These are phyloP conservation scores for Aspergillus fijiensis DNA, from an alignment of 2,329 filamentous ascomycete genomes.

Conservation along the genomic window DNA sequence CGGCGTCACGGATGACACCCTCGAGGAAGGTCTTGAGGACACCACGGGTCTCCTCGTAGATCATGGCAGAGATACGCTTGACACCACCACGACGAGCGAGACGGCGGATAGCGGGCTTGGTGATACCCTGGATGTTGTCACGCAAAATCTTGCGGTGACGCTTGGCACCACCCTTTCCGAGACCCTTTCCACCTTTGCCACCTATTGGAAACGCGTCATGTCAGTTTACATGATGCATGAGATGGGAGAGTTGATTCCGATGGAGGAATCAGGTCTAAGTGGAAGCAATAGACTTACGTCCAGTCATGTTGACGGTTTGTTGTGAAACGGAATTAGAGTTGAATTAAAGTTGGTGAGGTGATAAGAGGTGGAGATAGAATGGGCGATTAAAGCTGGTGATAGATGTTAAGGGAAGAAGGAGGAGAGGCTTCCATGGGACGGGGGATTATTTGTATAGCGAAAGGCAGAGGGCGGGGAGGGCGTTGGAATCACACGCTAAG, in stretches of 20 bases:
- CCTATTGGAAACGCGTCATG: slow-evolving; percentile 60
- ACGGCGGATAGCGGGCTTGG: slow-evolving; percentile 97
- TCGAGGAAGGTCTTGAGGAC: slow-evolving; percentile 83
- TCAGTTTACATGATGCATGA: slow-evolving; percentile 7
- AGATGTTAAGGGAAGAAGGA: slow-evolving; percentile 24
- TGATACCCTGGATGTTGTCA: slow-evolving; percentile 99
- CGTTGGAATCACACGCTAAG: slow-evolving; percentile 40
- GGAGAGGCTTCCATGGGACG: slow-evolving; percentile 27
- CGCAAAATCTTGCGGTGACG: slow-evolving; percentile 98
- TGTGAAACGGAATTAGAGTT: slow-evolving; percentile 28
- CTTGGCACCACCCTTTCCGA: slow-evolving; percentile 98
- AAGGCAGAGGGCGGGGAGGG: slow-evolving; percentile 27
- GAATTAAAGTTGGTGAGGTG: slow-evolving; percentile 27
- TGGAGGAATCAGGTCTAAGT: background rate
- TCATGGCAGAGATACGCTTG: slow-evolving; percentile 99
- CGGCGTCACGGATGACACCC: slow-evolving; percentile 74
- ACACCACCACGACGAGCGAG: slow-evolving; percentile 98
- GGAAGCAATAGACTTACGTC: slow-evolving; percentile 50
- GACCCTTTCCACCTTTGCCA: slow-evolving; percentile 95
- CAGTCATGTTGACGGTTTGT: slow-evolving; percentile 55
- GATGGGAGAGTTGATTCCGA: slow-evolving; percentile 4
- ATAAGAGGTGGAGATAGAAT: slow-evolving; percentile 25
- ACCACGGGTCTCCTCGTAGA: slow-evolving; percentile 80
- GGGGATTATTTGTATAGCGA: slow-evolving; percentile 43
- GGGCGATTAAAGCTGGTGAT: slow-evolving; percentile 23